Conservation (phyloP, 352 stramenopile species). For the Hyaloperonospora brassicae region DNA sequence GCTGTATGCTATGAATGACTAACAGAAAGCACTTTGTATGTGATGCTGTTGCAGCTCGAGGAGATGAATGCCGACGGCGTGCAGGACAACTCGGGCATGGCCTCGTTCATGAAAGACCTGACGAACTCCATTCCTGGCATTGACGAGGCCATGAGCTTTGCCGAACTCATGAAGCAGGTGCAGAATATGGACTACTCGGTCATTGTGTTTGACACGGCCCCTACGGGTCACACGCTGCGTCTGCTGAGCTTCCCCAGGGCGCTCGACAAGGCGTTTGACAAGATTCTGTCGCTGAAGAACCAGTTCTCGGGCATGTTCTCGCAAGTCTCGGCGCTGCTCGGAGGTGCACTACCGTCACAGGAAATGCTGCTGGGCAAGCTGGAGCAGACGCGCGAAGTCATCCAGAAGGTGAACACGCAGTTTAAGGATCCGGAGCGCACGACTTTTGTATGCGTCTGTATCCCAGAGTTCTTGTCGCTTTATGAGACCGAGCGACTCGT, state of each 20-base stretch:
- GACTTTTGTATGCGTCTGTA: constrained; percentile 99
- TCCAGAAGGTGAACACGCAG: constrained; percentile 98
- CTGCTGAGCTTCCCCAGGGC: constrained; percentile 96
- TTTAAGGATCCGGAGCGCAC: constrained; percentile 98
- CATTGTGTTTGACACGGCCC: constrained; percentile 98
- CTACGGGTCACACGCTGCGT: constrained; percentile 95
- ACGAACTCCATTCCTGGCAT: constrained; percentile 98
- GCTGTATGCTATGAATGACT: too few relatives aligned
- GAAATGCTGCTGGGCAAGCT: constrained; percentile 94
- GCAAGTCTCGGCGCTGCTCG: constrained; percentile 71
- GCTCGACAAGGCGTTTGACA: constrained; percentile 97
- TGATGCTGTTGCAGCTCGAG: constrained; percentile 42
- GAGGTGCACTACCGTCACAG: constrained; percentile 75
- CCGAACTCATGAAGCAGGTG: constrained; percentile 97
- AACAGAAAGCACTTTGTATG: too few relatives aligned
- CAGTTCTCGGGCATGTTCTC: constrained; percentile 85
- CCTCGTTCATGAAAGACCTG: constrained; percentile 94
- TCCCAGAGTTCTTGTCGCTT: constrained; percentile 99
- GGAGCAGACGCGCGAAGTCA: constrained; percentile 92
- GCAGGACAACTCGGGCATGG: constrained; percentile 84
- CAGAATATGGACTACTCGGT: constrained; percentile 97
- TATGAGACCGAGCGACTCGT: constrained; percentile 99
- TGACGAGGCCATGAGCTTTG: constrained; percentile 98
- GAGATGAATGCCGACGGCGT: constrained; percentile 77
- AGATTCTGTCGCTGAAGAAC: constrained; percentile 96